Percentiles rank a stretch among this genome's conserved stretches.
phyloP scores from a whole-genome alignment of 306 rosid species.

The Canavalia gladiata region DNA sequence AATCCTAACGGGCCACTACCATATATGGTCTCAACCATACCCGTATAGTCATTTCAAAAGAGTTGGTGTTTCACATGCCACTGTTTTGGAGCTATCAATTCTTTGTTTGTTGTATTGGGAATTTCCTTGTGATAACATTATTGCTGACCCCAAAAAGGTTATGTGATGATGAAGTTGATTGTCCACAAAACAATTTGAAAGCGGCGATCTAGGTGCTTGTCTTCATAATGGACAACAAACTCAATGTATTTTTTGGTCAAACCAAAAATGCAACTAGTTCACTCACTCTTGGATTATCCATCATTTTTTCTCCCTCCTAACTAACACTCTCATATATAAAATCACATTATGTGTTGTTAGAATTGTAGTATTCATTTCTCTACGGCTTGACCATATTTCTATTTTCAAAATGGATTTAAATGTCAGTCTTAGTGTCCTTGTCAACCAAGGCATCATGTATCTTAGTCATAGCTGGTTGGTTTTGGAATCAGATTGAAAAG shows the following conservation, averaged over 20 bases:
- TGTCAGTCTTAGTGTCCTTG: conserved; percentile 14
- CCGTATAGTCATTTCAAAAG: conserved; percentile 47
- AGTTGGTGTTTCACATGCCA: conserved; percentile 48
- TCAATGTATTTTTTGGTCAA: conserved; percentile 3
- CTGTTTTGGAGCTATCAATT: conserved; percentile 42
- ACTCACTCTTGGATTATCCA: neutral
- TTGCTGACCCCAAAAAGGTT: neutral
- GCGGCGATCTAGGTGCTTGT: conserved; percentile 33
- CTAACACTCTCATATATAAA: neutral
- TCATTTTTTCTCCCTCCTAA: neutral
- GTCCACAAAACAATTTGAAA: conserved; percentile 40
- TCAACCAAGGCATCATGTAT: conserved; percentile 35
- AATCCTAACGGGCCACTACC: conserved; percentile 31
- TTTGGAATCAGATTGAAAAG: conserved; percentile 39
- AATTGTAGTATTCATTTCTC: conserved; percentile 13
- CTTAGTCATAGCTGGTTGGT: conserved; percentile 43
- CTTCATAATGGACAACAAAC: conserved; percentile 32
- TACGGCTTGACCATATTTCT: neutral
- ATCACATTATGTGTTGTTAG: neutral
- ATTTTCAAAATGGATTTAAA: conserved; percentile 20
- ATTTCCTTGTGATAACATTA: conserved; percentile 43
- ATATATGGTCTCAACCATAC: conserved; percentile 22
- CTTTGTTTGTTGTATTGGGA: conserved; percentile 38
- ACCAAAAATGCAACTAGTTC: neutral
- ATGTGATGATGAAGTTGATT: conserved; percentile 22